These are phyloP conservation scores for Malus sieversii DNA, from an alignment of 306 rosid species.

Conservation along the genomic window DNA sequence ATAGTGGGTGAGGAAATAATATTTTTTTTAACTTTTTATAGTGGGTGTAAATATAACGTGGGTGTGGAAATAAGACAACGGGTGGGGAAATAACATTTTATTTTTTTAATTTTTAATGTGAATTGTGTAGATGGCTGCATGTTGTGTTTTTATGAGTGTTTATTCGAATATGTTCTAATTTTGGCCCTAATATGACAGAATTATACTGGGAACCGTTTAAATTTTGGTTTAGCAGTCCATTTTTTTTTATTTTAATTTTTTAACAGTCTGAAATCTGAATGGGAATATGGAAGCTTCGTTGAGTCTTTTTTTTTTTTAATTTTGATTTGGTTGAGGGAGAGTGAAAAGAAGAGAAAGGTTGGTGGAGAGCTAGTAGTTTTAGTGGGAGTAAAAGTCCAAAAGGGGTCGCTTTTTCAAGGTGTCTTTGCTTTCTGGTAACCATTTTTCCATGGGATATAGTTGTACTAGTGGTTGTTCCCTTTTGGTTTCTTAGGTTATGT, in stretches of 20 bases:
- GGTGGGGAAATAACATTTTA: too few relatives aligned
- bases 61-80: too few relatives aligned
- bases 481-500: neutral
- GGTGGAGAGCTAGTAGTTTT: neutral
- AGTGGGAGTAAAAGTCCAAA: neutral
- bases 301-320: neutral
- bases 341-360: neutral
- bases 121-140: too few relatives aligned
- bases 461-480: neutral
- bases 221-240: too few relatives aligned
- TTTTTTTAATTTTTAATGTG: too few relatives aligned
- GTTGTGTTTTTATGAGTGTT: too few relatives aligned
- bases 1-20: too few relatives aligned
- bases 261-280: neutral
- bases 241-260: neutral
- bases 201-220: too few relatives aligned
- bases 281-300: slow-evolving; percentile 1
- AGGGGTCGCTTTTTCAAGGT: neutral
- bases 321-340: neutral
- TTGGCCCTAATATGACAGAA: too few relatives aligned
- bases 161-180: too few relatives aligned
- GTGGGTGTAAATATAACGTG: too few relatives aligned
- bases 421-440: slow-evolving; percentile 9
- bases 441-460: neutral
- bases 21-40: too few relatives aligned